phyloP scores from a whole-genome alignment of 2,329 filamentous ascomycete species.

The Cadophora luteo-olivacea region DNA sequence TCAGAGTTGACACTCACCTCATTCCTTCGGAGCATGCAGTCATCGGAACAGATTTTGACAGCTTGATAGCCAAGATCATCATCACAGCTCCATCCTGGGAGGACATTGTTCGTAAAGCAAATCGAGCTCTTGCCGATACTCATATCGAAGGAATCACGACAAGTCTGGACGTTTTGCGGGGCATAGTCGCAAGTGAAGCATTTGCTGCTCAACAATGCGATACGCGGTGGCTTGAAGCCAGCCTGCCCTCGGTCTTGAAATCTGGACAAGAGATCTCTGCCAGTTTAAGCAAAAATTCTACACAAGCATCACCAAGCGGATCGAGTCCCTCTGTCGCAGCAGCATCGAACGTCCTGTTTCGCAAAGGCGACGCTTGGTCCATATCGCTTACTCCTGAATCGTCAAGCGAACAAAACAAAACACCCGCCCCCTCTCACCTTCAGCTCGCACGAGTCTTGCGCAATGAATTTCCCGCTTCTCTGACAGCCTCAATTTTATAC shows the following conservation, averaged over 20 bases:
- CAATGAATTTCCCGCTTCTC: slow-evolving; percentile 64
- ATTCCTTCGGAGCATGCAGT: slow-evolving; percentile 47
- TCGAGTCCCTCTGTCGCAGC: slow-evolving; percentile 32
- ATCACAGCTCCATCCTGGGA: slow-evolving; percentile 56
- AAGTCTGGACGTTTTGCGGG: slow-evolving; percentile 60
- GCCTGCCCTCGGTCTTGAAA: slow-evolving; percentile 48
- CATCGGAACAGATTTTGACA: slow-evolving; percentile 55
- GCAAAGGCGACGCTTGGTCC: slow-evolving; percentile 65
- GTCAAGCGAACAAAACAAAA: slow-evolving; percentile 27
- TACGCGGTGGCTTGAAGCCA: slow-evolving; percentile 63
- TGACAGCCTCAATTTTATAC: slow-evolving; percentile 58
- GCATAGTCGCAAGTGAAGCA: slow-evolving; percentile 56
- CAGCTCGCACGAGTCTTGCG: slow-evolving; percentile 59
- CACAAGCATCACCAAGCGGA: slow-evolving; percentile 34
- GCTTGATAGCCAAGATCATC: slow-evolving; percentile 54
- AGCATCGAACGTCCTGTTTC: slow-evolving; percentile 54
- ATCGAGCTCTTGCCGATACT: slow-evolving; percentile 61
- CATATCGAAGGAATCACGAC: slow-evolving; percentile 63
- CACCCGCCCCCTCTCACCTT: slow-evolving; percentile 54
- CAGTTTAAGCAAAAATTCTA: slow-evolving; percentile 45
- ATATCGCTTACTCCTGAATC: slow-evolving; percentile 51
- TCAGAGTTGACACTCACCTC: slow-evolving; percentile 52
- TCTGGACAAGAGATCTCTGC: slow-evolving; percentile 43
- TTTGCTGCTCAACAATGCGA: slow-evolving; percentile 57
- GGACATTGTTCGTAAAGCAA: slow-evolving; percentile 58